Percentiles rank a stretch among this genome's conserved stretches.
These are phyloP conservation scores for Talinum fruticosum DNA, from an alignment of 148 eudicot genomes.

Conservation along the genomic window DNA sequence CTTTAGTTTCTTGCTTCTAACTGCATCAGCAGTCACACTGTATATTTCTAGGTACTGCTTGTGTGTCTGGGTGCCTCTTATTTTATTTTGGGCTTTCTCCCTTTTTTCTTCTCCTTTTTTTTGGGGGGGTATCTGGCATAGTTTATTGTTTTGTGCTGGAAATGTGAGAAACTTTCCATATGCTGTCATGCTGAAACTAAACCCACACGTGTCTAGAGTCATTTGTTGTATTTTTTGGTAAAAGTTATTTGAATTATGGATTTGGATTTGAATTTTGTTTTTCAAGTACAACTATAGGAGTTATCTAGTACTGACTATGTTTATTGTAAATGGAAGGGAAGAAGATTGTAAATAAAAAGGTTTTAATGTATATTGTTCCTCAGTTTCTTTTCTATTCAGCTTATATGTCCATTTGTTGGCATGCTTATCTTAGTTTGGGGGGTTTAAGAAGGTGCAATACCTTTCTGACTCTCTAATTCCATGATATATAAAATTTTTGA, in stretches of 20 bases:
- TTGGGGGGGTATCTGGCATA: not conserved
- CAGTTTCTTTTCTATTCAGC: not conserved
- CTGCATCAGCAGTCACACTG: not conserved
- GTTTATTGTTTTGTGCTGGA: not conserved
- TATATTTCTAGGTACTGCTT: too few relatives aligned
- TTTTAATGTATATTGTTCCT: not conserved
- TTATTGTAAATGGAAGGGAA: not conserved
- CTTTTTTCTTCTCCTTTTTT: not conserved
- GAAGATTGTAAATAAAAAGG: too few relatives aligned
- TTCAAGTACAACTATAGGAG: too few relatives aligned
- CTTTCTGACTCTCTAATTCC: not conserved
- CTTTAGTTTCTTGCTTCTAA: not conserved
- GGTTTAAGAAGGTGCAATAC: not conserved
- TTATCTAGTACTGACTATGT: too few relatives aligned
- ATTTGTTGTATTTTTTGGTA: too few relatives aligned
- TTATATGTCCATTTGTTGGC: too few relatives aligned
- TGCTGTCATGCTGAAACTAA: not conserved
- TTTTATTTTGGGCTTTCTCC: not conserved
- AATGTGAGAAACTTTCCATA: not conserved
- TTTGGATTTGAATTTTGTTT: too few relatives aligned
- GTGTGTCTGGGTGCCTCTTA: not conserved
- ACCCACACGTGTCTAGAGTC: not conserved
- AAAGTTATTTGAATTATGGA: too few relatives aligned
- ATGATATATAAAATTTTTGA: conserved; percentile 17
- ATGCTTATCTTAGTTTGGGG: too few relatives aligned